A percentile compares a stretch with the other conserved stretches of the same genome.
Evolutionary conservation across 2,329 filamentous ascomycete species (phyloP).

Genomic region (Leptographium flavum): DNA sequence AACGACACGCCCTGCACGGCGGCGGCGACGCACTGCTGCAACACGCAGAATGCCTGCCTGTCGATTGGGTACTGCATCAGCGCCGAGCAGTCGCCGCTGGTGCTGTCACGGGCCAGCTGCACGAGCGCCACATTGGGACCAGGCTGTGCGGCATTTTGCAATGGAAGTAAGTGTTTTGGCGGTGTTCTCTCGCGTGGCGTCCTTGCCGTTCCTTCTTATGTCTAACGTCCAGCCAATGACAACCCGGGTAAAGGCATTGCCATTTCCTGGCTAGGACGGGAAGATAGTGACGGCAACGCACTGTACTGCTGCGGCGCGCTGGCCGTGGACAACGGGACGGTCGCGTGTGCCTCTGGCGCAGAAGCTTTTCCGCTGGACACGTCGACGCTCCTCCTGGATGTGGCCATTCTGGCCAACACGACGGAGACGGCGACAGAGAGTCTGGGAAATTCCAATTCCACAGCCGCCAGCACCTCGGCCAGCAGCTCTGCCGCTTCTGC

Average conservation of each 20-base stretch:
- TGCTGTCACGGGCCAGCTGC: constrained; percentile 8
- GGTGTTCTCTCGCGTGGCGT: neutral
- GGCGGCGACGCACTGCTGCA: constrained; percentile 8
- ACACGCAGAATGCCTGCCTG: constrained; percentile 3
- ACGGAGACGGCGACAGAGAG: neutral
- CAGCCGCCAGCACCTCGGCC: neutral
- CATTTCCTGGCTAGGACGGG: neutral
- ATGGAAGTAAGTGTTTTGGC: constrained; percentile 1
- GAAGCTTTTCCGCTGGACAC: neutral
- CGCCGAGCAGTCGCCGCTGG: constrained; percentile 5
- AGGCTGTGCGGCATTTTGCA: constrained; percentile 7
- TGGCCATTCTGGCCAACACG: neutral
- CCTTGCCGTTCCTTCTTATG: neutral
- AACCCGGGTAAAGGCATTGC: neutral
- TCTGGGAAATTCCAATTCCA: neutral
- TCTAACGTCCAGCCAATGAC: neutral
- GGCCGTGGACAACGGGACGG: neutral
- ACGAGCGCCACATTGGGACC: constrained; percentile 8
- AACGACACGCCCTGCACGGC: constrained; percentile 3
- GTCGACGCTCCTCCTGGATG: neutral
- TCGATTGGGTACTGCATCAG: constrained; percentile 7
- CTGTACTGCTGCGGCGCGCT: neutral
- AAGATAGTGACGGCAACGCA: neutral
- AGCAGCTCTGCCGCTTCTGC: neutral
- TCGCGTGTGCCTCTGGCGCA: neutral